Conservation (phyloP, 768 basidiomycete genomes). For the Suillus discolor region DNA sequence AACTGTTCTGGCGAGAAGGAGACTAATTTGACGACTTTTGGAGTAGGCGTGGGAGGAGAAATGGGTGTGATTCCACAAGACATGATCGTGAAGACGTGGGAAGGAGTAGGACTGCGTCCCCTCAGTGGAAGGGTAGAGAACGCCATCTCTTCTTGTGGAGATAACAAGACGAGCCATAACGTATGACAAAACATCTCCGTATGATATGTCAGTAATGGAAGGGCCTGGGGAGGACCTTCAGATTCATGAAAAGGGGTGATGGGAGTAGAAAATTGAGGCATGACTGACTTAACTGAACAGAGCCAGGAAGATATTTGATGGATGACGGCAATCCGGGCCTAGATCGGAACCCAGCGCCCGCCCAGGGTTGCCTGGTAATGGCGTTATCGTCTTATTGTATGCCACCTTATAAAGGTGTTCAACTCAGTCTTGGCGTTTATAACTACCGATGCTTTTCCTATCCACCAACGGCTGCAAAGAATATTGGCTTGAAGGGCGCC, state of each 20-base stretch:
- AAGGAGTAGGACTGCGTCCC: background rate
- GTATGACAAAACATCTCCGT: background rate
- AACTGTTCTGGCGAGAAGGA: background rate
- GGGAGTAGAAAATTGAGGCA: background rate
- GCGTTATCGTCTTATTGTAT: too few species aligned
- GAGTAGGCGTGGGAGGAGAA: background rate
- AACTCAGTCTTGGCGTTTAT: background rate
- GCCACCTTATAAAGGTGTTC: too few species aligned
- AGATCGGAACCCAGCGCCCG: too few species aligned
- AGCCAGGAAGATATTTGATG: background rate
- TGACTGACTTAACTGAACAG: background rate
- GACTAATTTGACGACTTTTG: background rate
- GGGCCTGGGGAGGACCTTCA: background rate
- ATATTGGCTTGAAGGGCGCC: background rate
- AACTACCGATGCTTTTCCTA: background rate
- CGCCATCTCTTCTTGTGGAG: background rate
- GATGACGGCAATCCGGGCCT: background rate
- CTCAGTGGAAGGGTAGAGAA: background rate
- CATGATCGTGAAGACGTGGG: background rate
- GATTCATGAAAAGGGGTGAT: background rate
- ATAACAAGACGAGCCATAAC: background rate
- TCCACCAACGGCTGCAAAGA: background rate
- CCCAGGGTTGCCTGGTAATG: background rate
- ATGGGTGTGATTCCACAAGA: background rate
- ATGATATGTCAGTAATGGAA: background rate